Evolutionary conservation across 768 basidiomycete genomes (phyloP), one percentile per base, ranked within the genome.

Genomic region (Russula virescens): DNA sequence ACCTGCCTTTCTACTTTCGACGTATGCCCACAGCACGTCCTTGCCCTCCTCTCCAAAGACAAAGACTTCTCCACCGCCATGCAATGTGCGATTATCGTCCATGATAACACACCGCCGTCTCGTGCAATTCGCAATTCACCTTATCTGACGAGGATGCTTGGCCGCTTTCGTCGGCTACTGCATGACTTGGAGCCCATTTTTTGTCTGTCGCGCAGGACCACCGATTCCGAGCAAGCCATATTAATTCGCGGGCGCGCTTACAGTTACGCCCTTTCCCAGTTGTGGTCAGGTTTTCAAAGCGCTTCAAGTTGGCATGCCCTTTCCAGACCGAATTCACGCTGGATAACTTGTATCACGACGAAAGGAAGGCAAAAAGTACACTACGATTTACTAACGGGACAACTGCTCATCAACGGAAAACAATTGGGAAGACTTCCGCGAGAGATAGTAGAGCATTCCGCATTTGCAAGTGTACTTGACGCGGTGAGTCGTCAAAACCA

Each of bases 381-480:
- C 52, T 69, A 79, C 23, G 75, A 83, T 59, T 38, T 82, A 1
- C 62, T 81, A 3, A 66, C 72, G n/a, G 80, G 80, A 16, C 55
- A 67, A 25, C 68, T 83, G 1, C 71, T 81, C n/a, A 71, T 82
- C 13, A 68, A 77, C 16, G 80, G 80, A 8, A 73, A 73, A 60
- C 71, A 75, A 1, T 60, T 77, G 11, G 75, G 77, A 18, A 73
- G 72, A 23, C 72, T 82, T 16, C 77, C 81, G 0, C 34, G 43
- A 7, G 60, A 64, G 0, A 76, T 81, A 28, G 45, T 68, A 2
- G 52, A 31, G 0, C 73, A 80, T 64, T 28, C 71, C 2, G 65
- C 71, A 2, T 81, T 78, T 60, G 50, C 49, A 16, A 68, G 72
- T 9, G 60, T 80, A n/a, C 75, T 82, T 46, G 71, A 72, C 34